Conservation (phyloP, 2,329 filamentous ascomycete species). For the Rasamsonia emersonii region DNA sequence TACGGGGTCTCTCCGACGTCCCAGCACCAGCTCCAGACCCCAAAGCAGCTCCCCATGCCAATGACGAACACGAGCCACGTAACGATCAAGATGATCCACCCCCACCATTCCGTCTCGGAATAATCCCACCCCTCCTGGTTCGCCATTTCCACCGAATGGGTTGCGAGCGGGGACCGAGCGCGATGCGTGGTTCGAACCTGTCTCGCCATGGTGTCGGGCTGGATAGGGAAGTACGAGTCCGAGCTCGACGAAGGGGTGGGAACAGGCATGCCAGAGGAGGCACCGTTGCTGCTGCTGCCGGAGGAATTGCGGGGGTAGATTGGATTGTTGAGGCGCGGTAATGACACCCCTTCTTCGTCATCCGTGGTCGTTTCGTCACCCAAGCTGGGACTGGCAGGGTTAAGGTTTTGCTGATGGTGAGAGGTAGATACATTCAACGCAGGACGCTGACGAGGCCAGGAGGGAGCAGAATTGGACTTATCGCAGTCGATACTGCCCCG, state of each 20-base stretch:
- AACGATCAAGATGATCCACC: conserved; percentile 80
- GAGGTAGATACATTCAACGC: conserved; percentile 15
- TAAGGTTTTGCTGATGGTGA: conserved; percentile 29
- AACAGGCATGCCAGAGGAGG: conserved; percentile 17
- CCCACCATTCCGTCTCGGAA: conserved; percentile 94
- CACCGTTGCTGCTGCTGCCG: conserved; percentile 9
- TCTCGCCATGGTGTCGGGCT: conserved; percentile 27
- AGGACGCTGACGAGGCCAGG: too few species aligned
- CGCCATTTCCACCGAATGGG: conserved; percentile 23
- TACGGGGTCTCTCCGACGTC: conserved; percentile 95
- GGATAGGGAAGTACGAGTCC: conserved; percentile 53
- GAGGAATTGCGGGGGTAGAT: conserved; percentile 12
- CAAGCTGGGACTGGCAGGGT: conserved; percentile 42
- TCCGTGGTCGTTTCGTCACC: conserved; percentile 68
- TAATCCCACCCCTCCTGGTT: conserved; percentile 62
- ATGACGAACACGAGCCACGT: conserved; percentile 96
- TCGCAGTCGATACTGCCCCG: conserved; percentile 11
- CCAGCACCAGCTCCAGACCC: conserved; percentile 98
- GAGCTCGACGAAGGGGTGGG: conserved; percentile 47
- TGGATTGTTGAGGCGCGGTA: conserved; percentile 42
- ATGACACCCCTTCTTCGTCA: conserved; percentile 68
- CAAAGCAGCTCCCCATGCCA: conserved; percentile 91
- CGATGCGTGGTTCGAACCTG: conserved; percentile 17
- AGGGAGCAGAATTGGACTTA: too few species aligned
- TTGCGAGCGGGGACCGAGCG: conserved; percentile 31